These are phyloP conservation scores for Gillenia trifoliata DNA, from an alignment of 306 rosid genomes.

Conservation along the genomic window DNA sequence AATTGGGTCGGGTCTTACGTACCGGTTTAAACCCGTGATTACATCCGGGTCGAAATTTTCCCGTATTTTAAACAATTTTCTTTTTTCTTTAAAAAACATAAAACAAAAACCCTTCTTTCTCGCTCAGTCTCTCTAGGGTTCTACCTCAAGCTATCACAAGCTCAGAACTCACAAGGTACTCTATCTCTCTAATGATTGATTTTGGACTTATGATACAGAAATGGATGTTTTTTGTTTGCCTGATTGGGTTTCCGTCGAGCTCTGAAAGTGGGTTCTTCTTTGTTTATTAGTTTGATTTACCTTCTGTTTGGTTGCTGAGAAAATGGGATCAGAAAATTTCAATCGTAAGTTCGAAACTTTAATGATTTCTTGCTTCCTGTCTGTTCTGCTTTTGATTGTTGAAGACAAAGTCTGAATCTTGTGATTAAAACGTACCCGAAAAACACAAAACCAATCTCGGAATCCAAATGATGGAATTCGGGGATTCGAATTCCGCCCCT, in stretches of 20 bases:
- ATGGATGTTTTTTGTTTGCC: not conserved
- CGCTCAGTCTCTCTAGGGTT: conserved; percentile 1
- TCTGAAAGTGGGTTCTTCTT: not conserved
- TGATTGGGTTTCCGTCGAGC: not conserved
- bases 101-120: not conserved
- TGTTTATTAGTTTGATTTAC: not conserved
- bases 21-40: not conserved
- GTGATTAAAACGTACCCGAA: not conserved
- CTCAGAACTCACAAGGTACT: not conserved
- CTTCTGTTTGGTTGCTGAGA: not conserved
- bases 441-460: not conserved
- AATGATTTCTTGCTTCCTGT: not conserved
- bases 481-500: not conserved
- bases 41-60: not conserved
- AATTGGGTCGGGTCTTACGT: not conserved
- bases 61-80: not conserved
- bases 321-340: not conserved
- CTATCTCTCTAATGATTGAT: not conserved
- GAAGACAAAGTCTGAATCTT: not conserved
- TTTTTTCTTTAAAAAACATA: not conserved
- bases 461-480: not conserved
- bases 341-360: not conserved
- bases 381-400: not conserved
- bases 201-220: conserved; percentile 6
- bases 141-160: not conserved